Conservation (phyloP, 2,329 filamentous ascomycete genomes). For the Talaromyces pinophilus region DNA sequence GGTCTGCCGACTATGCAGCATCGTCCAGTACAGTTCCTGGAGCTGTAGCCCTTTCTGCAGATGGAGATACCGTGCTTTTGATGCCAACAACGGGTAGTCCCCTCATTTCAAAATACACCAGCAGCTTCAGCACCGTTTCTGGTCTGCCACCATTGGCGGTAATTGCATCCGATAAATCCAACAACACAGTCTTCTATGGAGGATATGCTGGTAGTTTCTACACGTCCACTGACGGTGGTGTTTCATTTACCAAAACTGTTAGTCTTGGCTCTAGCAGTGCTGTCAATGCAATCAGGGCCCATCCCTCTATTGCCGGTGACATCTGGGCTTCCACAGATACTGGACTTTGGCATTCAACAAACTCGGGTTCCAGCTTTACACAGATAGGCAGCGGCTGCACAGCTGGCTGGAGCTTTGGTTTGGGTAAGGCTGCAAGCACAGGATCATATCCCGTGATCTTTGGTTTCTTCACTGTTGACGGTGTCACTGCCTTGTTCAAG, state of each 20-base stretch:
- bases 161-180: constrained; percentile 58
- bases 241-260: constrained; percentile 48
- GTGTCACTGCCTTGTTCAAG: constrained; percentile 29
- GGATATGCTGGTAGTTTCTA: constrained; percentile 53
- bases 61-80: constrained; percentile 48
- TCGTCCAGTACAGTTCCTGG: constrained; percentile 50
- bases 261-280: constrained; percentile 37
- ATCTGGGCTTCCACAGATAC: constrained; percentile 45
- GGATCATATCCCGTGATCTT: constrained; percentile 30
- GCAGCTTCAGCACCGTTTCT: constrained; percentile 49
- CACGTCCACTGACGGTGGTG: constrained; percentile 52
- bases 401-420: constrained; percentile 28
- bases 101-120: constrained; percentile 25
- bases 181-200: constrained; percentile 57
- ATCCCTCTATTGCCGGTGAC: constrained; percentile 29
- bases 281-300: constrained; percentile 27
- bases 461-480: constrained; percentile 32
- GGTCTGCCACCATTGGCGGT: constrained; percentile 49
- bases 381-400: constrained; percentile 31
- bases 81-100: constrained; percentile 28
- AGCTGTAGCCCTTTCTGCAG: constrained; percentile 54
- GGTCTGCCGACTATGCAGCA: constrained; percentile 52
- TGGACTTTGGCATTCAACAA: constrained; percentile 57
- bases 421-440: constrained; percentile 28
- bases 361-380: constrained; percentile 54